Evolutionary conservation across 495 filamentous ascomycete genomes (phyloP), one percentile per base, ranked within the genome.

Genomic region (Aspergillus wentii): DNA sequence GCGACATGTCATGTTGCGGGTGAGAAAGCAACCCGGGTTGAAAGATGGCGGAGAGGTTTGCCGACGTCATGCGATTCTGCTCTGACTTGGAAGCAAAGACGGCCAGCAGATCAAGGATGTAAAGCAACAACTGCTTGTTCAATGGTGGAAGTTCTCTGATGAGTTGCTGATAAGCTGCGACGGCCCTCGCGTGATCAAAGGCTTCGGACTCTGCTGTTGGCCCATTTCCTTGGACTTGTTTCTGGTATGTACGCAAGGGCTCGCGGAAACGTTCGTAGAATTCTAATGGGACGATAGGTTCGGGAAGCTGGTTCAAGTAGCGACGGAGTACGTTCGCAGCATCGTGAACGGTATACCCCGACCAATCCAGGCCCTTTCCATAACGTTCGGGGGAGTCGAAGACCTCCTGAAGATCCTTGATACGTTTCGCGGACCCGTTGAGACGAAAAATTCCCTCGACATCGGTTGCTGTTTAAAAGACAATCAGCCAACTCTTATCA

Each of bases 61-160:
- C 80, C 21, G 92, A 87, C 10, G 80, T 94, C 92, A 99, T 99
- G 30, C 89, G 80, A 58, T 99, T 99, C 38, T 88, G 78, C 42
- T 99, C 92, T 0, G 90, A 85, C 66, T 99, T 99, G 38, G 92
- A 94, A 10, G 94, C 89, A 51, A 99, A 99, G 10, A 99, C 92
- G 8, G 92, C 94, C 21, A 99, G 76, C n/a, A 99, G 74, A 62
- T 99, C 92, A 20, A 99, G 75, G 43, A 99, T 94, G 56, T 99
- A 99, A 16, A 99, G 76, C 17, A 99, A 79, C 9, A 99, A 64
- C 62, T 99, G 92, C 40, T 90, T 82, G 59, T 99, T 99, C 16
- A 99, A 69, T 3, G 91, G 84, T 5, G 92, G 92, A 11, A 99
- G 71, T 54, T 96, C 86, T 16, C 85, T 87, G 56, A 99, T 99